phyloP scores from a whole-genome alignment of 306 rosid genomes.

The barrel medic (Medicago truncatula) region MtrunA17r5.0-ANR NC_053046.1:9669001-9669500 shows the following conservation, averaged over 20 bases:
- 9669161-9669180: slow-evolving; percentile 86
- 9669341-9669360: background rate
- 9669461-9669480: background rate
- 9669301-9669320: slow-evolving; percentile 11
- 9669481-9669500: background rate
- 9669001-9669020: slow-evolving; percentile 73
- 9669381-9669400: background rate
- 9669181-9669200: slow-evolving; percentile 90
- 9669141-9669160: slow-evolving; percentile 88
- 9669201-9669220: slow-evolving; percentile 83
- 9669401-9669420: slow-evolving; percentile 1
- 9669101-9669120: slow-evolving; percentile 65
- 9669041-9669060: slow-evolving; percentile 10
- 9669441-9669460: background rate
- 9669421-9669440: background rate
- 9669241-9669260: background rate
- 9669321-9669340: slow-evolving; percentile 10
- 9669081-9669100: slow-evolving; percentile 13
- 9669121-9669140: slow-evolving; percentile 82
- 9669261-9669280: background rate
- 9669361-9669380: background rate
- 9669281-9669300: slow-evolving; percentile 14
- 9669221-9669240: background rate
- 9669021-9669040: slow-evolving; percentile 29
- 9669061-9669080: slow-evolving; percentile 25